A percentile compares a stretch with the other conserved stretches of the same genome.
These are phyloP conservation scores for Komagataella phaffii DNA, from an alignment of 805 yeast species.

Conservation along the genomic window DNA sequence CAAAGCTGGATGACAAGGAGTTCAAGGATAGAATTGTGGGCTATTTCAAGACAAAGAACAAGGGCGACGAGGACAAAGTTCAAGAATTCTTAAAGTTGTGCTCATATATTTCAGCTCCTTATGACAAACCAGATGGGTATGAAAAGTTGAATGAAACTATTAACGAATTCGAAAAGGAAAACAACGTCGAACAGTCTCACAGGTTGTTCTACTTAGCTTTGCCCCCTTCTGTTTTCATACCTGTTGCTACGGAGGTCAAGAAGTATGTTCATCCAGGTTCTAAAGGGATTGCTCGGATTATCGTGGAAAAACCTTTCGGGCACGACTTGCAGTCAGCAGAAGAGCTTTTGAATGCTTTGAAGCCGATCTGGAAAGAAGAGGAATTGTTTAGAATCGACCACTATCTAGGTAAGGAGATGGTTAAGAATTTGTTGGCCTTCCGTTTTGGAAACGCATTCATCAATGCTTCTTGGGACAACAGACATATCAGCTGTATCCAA, in stretches of 20 bases:
- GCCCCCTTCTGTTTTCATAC: slow-evolving; percentile 85
- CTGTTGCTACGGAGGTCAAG: slow-evolving; percentile 66
- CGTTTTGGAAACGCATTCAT: slow-evolving; percentile 87
- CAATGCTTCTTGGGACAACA: slow-evolving; percentile 79
- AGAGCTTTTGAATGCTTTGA: slow-evolving; percentile 59
- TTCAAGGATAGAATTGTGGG: slow-evolving; percentile 54
- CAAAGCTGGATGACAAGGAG: slow-evolving; percentile 54
- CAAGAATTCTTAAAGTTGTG: slow-evolving; percentile 55
- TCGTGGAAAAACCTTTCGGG: slow-evolving; percentile 96
- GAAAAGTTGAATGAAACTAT: slow-evolving; percentile 38
- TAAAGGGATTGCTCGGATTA: slow-evolving; percentile 63
- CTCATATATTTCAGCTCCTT: slow-evolving; percentile 64
- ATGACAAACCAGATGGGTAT: slow-evolving; percentile 74
- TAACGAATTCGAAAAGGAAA: slow-evolving; percentile 40
- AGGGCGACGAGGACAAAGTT: slow-evolving; percentile 23
- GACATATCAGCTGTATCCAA: slow-evolving; percentile 69
- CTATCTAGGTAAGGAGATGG: slow-evolving; percentile 96
- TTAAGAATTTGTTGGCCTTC: slow-evolving; percentile 77
- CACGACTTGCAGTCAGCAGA: slow-evolving; percentile 74
- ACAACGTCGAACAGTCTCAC: slow-evolving; percentile 40
- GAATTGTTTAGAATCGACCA: slow-evolving; percentile 95
- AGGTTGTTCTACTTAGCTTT: slow-evolving; percentile 86
- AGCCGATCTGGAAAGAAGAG: slow-evolving; percentile 82
- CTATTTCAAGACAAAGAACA: slow-evolving; percentile 30
- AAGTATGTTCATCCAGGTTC: slow-evolving; percentile 46